Evolutionary conservation across 1,284 basidiomycete genomes (phyloP).

Genomic region (Heterobasidion occidentale): DNA sequence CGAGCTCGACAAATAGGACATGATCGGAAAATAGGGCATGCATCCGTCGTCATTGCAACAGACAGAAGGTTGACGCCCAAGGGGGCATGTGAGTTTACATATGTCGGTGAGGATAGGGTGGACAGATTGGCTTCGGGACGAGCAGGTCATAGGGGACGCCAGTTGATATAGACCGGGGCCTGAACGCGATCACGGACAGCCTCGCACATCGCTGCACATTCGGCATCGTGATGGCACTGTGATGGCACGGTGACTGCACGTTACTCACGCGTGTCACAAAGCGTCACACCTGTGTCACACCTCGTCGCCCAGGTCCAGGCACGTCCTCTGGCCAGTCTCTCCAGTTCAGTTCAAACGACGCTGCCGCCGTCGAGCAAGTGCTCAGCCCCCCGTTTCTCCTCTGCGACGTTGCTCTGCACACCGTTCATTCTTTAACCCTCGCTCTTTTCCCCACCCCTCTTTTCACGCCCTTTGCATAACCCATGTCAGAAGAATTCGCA

Average conservation of each 20-base stretch:
- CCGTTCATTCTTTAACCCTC: not conserved
- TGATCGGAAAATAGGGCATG: not conserved
- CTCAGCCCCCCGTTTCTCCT: not conserved
- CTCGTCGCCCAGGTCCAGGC: no score
- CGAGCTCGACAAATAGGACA: constrained; percentile 1
- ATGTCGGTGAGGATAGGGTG: not conserved
- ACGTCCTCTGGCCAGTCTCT: no score
- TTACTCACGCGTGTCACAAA: no score
- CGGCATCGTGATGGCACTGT: no score
- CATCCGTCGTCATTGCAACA: constrained; percentile 10
- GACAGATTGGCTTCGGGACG: not conserved
- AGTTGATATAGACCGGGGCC: not conserved
- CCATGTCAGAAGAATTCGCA: not conserved
- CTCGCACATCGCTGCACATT: not conserved
- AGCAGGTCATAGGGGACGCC: not conserved
- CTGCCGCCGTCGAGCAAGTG: not conserved
- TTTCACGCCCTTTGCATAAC: not conserved
- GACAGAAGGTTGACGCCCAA: constrained; percentile 2
- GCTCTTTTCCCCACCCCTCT: not conserved
- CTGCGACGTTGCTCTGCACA: not conserved
- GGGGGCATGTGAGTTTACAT: not conserved
- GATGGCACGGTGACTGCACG: no score
- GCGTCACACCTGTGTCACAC: no score
- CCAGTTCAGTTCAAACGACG: not conserved
- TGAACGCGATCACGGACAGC: not conserved